Evolutionary conservation across 2,329 filamentous ascomycete species (phyloP).

Genomic region (Cladosporium oxysporum): DNA sequence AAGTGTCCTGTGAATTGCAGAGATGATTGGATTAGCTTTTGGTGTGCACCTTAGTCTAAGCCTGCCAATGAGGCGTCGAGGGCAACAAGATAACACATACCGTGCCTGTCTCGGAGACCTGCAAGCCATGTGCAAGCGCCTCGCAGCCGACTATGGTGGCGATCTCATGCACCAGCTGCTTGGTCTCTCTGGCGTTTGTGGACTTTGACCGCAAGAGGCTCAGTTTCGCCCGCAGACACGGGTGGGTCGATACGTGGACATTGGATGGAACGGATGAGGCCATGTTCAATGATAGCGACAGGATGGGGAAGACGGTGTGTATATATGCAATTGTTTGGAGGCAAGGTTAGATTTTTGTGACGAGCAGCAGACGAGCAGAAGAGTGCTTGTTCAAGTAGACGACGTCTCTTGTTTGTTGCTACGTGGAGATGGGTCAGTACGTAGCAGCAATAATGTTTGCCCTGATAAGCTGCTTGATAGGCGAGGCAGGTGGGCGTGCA

Average conservation of each 20-base stretch:
- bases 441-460: slow-evolving; percentile 12
- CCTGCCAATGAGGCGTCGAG: not conserved
- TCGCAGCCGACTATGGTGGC: slow-evolving; percentile 79
- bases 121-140: slow-evolving; percentile 68
- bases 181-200: slow-evolving; percentile 73
- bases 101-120: slow-evolving; percentile 59
- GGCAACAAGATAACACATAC: slow-evolving; percentile 50
- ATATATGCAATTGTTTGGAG: not conserved
- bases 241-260: slow-evolving; percentile 78
- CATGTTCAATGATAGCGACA: slow-evolving; percentile 28
- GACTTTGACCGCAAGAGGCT: slow-evolving; percentile 78
- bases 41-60: not conserved
- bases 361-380: not conserved
- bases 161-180: slow-evolving; percentile 82
- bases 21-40: not conserved
- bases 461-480: slow-evolving; percentile 20
- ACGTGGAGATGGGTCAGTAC: slow-evolving; percentile 11
- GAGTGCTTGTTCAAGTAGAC: not conserved
- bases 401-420: slow-evolving; percentile 10
- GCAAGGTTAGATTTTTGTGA: not conserved
- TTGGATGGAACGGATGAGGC: slow-evolving; percentile 51
- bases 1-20: slow-evolving; percentile 61
- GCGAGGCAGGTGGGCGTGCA: slow-evolving; percentile 9
- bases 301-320: not conserved
- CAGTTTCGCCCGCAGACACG: slow-evolving; percentile 84